These are phyloP conservation scores for Climacium dendroides DNA, from an alignment of 225 moss, liverwort and hornwort species.

Conservation along the genomic window DNA sequence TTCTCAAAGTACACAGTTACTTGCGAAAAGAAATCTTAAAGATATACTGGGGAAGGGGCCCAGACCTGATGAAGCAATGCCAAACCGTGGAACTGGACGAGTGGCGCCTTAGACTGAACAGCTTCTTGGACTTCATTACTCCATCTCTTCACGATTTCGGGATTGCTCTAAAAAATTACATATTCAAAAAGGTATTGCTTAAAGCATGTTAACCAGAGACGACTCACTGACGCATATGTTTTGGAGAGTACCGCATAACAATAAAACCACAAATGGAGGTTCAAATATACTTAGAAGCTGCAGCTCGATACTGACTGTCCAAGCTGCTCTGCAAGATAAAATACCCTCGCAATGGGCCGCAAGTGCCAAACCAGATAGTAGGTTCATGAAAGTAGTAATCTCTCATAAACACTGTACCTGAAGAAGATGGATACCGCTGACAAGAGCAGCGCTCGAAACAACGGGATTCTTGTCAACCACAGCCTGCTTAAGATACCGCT, in stretches of 20 bases:
- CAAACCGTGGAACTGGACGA: conserved; percentile 85
- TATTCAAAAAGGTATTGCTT: neutral
- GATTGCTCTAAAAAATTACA: conserved; percentile 50
- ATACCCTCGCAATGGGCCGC: neutral
- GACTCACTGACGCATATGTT: neutral
- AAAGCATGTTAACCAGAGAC: neutral
- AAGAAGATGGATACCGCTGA: conserved; percentile 84
- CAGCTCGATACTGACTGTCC: neutral
- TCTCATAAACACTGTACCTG: conserved; percentile 27
- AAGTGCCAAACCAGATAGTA: neutral
- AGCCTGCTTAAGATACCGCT: conserved; percentile 89
- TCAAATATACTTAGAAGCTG: neutral
- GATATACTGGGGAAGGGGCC: neutral
- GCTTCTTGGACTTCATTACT: conserved; percentile 91
- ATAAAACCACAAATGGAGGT: neutral
- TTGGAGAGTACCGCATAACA: neutral
- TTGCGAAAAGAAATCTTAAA: neutral
- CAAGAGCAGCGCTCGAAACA: conserved; percentile 83
- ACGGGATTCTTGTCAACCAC: conserved; percentile 90
- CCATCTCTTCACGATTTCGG: conserved; percentile 87
- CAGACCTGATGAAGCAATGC: conserved; percentile 79
- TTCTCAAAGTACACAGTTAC: neutral
- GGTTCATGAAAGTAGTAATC: neutral
- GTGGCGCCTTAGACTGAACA: conserved; percentile 73
- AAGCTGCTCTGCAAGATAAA: neutral